These are phyloP conservation scores for Capsicum pubescens DNA, from an alignment of 257 asterid species.

Conservation along the genomic window DNA sequence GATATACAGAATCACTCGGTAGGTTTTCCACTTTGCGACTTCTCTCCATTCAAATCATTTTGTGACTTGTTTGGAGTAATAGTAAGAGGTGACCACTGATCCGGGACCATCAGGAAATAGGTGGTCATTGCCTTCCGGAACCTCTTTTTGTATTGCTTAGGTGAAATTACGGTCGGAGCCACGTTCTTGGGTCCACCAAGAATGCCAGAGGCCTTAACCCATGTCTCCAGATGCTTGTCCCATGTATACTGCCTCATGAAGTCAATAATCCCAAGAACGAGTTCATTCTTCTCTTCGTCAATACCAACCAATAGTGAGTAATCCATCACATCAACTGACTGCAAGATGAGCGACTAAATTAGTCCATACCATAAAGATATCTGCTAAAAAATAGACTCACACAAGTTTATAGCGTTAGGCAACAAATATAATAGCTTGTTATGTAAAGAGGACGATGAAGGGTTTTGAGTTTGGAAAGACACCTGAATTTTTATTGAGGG, in stretches of 20 bases:
- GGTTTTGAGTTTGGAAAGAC: not conserved
- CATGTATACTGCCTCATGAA: slow-evolving; percentile 32
- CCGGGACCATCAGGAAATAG: slow-evolving; percentile 91
- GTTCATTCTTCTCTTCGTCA: slow-evolving; percentile 51
- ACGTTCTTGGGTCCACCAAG: slow-evolving; percentile 91
- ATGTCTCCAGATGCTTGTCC: slow-evolving; percentile 29
- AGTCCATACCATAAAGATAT: slow-evolving; percentile 4
- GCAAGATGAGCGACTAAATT: slow-evolving; percentile 33
- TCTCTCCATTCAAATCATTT: slow-evolving; percentile 60
- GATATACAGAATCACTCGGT: slow-evolving; percentile 35
- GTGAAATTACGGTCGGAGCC: slow-evolving; percentile 88
- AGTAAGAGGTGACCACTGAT: slow-evolving; percentile 85
- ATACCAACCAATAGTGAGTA: slow-evolving; percentile 49
- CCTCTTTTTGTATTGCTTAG: slow-evolving; percentile 90
- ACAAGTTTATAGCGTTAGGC: not conserved
- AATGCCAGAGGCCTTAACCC: slow-evolving; percentile 42
- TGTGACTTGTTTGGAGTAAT: slow-evolving; percentile 63
- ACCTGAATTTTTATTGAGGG: not conserved
- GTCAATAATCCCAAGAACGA: slow-evolving; percentile 30
- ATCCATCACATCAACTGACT: slow-evolving; percentile 45
- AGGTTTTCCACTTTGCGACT: slow-evolving; percentile 41
- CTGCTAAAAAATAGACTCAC: not conserved
- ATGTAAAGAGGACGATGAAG: not conserved
- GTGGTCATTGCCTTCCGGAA: slow-evolving; percentile 95
- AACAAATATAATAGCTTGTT: not conserved